Conservation (phyloP, 768 basidiomycete genomes). For the Leccinum uliginosum region DNA sequence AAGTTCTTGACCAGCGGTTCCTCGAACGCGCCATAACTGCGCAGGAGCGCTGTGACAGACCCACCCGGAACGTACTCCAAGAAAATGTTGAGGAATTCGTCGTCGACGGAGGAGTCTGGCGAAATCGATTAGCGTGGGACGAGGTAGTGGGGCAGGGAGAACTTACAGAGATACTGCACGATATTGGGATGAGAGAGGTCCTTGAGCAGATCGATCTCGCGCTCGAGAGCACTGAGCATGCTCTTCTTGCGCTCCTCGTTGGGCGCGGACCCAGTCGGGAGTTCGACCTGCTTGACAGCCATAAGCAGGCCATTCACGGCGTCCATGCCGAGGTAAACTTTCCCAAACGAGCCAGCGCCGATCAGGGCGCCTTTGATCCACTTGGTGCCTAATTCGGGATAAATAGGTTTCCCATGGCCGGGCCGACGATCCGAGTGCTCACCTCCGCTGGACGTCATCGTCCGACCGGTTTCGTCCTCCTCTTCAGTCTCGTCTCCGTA, state of each 20-base stretch:
- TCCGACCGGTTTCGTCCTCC: constrained; percentile 49
- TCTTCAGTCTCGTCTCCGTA: constrained; percentile 44
- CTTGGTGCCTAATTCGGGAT: constrained; percentile 60
- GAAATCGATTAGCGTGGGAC: neutral
- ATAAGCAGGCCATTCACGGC: constrained; percentile 85
- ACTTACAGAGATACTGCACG: constrained; percentile 94
- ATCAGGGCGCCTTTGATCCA: constrained; percentile 98
- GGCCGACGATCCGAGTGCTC: constrained; percentile 10
- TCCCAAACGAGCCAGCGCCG: constrained; percentile 91
- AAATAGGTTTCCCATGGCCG: neutral
- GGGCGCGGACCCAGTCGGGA: constrained; percentile 75
- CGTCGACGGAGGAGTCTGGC: constrained; percentile 89
- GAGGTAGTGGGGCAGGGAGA: neutral
- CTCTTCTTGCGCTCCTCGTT: constrained; percentile 92
- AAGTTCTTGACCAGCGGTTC: constrained; percentile 90
- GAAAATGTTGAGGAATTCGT: constrained; percentile 91
- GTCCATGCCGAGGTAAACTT: constrained; percentile 95
- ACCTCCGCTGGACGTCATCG: constrained; percentile 55
- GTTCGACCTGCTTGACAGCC: constrained; percentile 97
- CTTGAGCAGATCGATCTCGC: constrained; percentile 91
- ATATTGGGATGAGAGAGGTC: constrained; percentile 94
- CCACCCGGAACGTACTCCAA: constrained; percentile 96
- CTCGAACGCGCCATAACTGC: constrained; percentile 92
- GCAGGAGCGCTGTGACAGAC: constrained; percentile 83
- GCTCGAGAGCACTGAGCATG: constrained; percentile 88